phyloP scores from a whole-genome alignment of 2,329 filamentous ascomycete species.

The Endothia cerciana region DNA sequence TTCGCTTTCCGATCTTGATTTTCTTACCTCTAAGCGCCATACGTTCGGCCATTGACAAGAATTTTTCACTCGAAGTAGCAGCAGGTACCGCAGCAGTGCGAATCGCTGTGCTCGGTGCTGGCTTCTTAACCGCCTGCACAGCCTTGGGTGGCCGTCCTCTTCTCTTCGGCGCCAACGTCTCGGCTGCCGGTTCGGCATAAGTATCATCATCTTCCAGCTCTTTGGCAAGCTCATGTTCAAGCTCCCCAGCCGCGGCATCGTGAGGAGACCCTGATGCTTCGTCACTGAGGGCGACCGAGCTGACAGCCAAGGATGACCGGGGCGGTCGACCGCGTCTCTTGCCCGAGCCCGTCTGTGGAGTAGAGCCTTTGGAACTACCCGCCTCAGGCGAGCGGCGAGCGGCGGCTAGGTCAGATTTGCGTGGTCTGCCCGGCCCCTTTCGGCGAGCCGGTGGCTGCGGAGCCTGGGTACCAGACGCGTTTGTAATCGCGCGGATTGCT shows the following conservation, averaged over 20 bases:
- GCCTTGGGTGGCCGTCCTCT: constrained; percentile 42
- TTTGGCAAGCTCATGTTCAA: constrained; percentile 42
- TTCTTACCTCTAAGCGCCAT: constrained; percentile 58
- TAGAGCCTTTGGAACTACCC: no score
- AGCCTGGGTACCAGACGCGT: background rate
- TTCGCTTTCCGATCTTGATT: constrained; percentile 53
- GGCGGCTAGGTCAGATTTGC: constrained; percentile 31
- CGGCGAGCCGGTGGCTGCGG: constrained; percentile 11
- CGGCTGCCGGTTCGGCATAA: background rate
- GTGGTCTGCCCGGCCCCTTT: constrained; percentile 35
- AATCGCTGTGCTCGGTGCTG: background rate
- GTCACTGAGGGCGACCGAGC: constrained; percentile 15
- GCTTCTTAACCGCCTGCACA: constrained; percentile 12
- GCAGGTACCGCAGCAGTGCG: constrained; percentile 10
- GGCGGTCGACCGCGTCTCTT: constrained; percentile 29
- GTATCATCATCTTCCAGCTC: constrained; percentile 35
- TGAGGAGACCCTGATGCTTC: constrained; percentile 26
- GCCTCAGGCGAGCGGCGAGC: constrained; percentile 20
- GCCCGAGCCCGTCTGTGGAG: constrained; percentile 26
- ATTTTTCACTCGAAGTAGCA: constrained; percentile 35
- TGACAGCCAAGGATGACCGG: constrained; percentile 28
- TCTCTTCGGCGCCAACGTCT: constrained; percentile 30
- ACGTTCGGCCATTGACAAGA: constrained; percentile 62
- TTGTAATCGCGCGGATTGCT: constrained; percentile 38
- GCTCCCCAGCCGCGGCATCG: constrained; percentile 36